phyloP scores from a whole-genome alignment of 768 basidiomycete species.

The Lentinula raphanica region DNA sequence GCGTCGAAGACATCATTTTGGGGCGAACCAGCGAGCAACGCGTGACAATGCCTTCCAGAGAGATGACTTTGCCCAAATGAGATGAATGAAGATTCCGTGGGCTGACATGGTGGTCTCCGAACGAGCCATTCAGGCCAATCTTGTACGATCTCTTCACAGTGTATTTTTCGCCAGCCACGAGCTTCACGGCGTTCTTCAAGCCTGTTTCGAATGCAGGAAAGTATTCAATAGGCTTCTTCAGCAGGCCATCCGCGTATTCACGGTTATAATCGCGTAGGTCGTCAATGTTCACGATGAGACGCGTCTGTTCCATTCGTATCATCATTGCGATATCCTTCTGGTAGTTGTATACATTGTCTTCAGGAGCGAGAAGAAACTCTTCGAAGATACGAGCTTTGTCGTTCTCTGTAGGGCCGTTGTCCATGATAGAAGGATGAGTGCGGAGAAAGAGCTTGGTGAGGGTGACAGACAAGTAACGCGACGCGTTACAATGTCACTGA shows the following conservation, averaged over 20 bases:
- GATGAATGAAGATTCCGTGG: conserved; percentile 85
- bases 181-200: conserved; percentile 65
- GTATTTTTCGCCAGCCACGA: conserved; percentile 73
- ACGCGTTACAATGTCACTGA: not conserved
- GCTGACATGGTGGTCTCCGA: conserved; percentile 97
- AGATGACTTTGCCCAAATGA: conserved; percentile 95
- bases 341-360: conserved; percentile 70
- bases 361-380: conserved; percentile 67
- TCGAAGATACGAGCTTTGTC: conserved; percentile 78
- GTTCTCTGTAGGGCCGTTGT: conserved; percentile 38
- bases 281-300: conserved; percentile 93
- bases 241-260: conserved; percentile 79
- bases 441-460: not conserved
- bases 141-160: conserved; percentile 77
- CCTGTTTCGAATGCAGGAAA: conserved; percentile 89
- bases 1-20: conserved; percentile 96
- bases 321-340: conserved; percentile 78
- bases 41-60: conserved; percentile 95
- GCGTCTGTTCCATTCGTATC: conserved; percentile 76
- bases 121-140: conserved; percentile 91
- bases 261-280: conserved; percentile 91
- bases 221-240: conserved; percentile 83
- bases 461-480: too few relatives aligned
- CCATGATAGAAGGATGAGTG: conserved; percentile 17
- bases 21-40: conserved; percentile 96